phyloP scores from a whole-genome alignment of 768 basidiomycete species.

The Boletus fagicola region DNA sequence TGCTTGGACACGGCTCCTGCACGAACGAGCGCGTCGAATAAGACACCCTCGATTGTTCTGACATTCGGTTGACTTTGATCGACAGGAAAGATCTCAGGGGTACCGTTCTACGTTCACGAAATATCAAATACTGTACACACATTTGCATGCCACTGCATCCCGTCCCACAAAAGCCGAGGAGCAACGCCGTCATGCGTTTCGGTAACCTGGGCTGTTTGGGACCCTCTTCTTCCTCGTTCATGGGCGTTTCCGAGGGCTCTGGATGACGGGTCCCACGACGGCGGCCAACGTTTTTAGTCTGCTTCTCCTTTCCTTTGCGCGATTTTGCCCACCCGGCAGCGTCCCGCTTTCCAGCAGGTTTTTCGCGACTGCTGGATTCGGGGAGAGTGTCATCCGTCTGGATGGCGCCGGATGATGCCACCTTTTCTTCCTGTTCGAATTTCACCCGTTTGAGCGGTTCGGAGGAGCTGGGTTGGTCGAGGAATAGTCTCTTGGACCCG shows the following conservation, averaged over 20 bases:
- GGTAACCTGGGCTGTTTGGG: constrained; percentile 61
- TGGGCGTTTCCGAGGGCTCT: constrained; percentile 28
- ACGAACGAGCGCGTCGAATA: constrained; percentile 86
- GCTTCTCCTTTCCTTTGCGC: constrained; percentile 38
- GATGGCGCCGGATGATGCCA: background rate
- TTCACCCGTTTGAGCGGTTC: constrained; percentile 14
- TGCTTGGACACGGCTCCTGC: constrained; percentile 93
- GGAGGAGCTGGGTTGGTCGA: background rate
- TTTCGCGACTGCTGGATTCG: background rate
- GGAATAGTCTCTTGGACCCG: constrained; percentile 6
- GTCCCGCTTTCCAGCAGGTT: constrained; percentile 18
- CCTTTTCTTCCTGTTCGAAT: constrained; percentile 1
- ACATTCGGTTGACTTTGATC: constrained; percentile 58
- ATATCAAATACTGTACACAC: constrained; percentile 47
- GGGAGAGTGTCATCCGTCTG: background rate
- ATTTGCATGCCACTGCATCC: constrained; percentile 96
- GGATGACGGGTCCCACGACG: constrained; percentile 44
- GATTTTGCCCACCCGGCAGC: constrained; percentile 35
- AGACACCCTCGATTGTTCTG: constrained; percentile 83
- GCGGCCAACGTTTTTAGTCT: constrained; percentile 36
- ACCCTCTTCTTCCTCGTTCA: constrained; percentile 13
- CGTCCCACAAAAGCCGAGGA: constrained; percentile 90
- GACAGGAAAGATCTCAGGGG: background rate
- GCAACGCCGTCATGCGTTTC: constrained; percentile 79
- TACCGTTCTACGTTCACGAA: no score